A percentile compares a stretch with the other conserved stretches of the same genome.
Conservation (phyloP, 2,329 filamentous ascomycete species). For the Plenodomus lindquistii region DNA sequence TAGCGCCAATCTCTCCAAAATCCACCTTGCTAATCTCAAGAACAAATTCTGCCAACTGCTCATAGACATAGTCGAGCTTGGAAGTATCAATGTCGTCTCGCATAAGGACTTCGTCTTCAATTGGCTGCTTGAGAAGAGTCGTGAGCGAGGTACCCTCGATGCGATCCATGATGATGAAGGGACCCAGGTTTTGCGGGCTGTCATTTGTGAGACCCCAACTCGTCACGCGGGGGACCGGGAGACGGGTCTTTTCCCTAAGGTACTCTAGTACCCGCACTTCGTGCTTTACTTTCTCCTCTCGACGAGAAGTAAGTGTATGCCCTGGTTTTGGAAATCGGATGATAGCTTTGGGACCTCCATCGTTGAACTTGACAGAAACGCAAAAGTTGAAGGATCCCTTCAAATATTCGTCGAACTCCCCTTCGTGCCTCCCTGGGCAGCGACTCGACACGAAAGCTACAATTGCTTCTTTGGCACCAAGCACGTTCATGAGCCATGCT, state of each 20-base stretch:
- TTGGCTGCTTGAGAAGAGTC: constrained; percentile 13
- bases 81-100: constrained; percentile 6
- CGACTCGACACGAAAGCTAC: constrained; percentile 9
- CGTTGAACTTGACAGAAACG: not conserved
- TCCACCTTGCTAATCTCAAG: constrained; percentile 16
- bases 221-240: constrained; percentile 11
- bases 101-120: constrained; percentile 7
- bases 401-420: constrained; percentile 12
- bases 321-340: constrained; percentile 13
- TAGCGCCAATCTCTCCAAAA: constrained; percentile 28
- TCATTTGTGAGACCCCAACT: constrained; percentile 16
- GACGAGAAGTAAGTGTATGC: constrained; percentile 4
- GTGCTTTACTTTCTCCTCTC: constrained; percentile 16
- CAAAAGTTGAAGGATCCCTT: not conserved
- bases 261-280: constrained; percentile 14
- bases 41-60: constrained; percentile 23
- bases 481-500: constrained; percentile 9
- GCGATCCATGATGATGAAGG: constrained; percentile 22
- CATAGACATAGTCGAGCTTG: constrained; percentile 22
- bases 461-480: constrained; percentile 12
- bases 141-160: constrained; percentile 15
- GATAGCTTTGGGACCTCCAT: constrained; percentile 6
- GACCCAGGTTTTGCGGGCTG: constrained; percentile 15
- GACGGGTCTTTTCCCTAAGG: constrained; percentile 13
- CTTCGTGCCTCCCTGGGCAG: constrained; percentile 11